These are phyloP conservation scores for Solanum verrucosum DNA, from an alignment of 257 asterid species.

Conservation along the genomic window DNA sequence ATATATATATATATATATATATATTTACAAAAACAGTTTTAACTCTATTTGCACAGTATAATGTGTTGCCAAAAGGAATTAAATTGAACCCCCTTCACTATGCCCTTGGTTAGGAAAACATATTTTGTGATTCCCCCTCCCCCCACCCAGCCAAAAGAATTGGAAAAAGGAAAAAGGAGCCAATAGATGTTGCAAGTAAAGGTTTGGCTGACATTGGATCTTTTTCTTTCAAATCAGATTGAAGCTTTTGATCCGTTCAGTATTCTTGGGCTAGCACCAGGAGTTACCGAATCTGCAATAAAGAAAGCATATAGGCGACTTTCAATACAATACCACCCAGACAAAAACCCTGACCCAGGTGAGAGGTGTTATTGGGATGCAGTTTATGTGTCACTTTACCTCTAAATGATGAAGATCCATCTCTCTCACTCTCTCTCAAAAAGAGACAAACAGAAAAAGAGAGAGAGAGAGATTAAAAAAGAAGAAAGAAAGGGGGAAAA, in stretches of 20 bases:
- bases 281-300: slow-evolving; percentile 75
- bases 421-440: neutral
- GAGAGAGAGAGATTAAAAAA: neutral
- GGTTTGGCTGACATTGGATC: neutral
- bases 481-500: neutral
- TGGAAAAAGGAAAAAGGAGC: neutral
- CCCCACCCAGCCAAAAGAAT: neutral
- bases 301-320: slow-evolving; percentile 95
- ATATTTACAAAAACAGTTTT: neutral
- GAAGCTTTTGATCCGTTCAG: slow-evolving; percentile 87
- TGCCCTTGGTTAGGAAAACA: neutral
- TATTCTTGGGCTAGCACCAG: slow-evolving; percentile 87
- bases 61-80: neutral
- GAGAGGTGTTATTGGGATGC: neutral
- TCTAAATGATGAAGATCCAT: neutral
- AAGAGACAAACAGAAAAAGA: neutral
- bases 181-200: neutral
- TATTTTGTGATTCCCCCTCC: neutral
- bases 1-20: neutral
- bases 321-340: slow-evolving; percentile 91
- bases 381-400: neutral
- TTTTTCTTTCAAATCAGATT: slow-evolving; percentile 31
- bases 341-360: slow-evolving; percentile 98
- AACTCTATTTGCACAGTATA: neutral
- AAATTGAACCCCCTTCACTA: neutral